Evolutionary conservation across 306 rosid species (phyloP).

Genomic region (Vachellia collinsii): DNA sequence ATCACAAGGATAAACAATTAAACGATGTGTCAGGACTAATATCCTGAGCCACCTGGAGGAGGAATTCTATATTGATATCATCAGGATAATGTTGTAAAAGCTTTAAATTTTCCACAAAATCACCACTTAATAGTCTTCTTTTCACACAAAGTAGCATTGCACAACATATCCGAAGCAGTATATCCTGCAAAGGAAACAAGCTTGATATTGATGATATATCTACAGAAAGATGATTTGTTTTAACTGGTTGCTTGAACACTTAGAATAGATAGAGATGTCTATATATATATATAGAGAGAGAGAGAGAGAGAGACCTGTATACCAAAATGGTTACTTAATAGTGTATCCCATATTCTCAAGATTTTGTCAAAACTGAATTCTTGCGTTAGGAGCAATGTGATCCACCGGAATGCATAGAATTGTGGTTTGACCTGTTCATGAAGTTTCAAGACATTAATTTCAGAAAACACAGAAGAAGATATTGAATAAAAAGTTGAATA

Average conservation of each 20-base stretch:
- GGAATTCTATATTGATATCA: conserved; percentile 64
- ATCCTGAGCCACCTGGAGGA: conserved; percentile 74
- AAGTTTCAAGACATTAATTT: conserved; percentile 22
- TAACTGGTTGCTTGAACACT: conserved; percentile 9
- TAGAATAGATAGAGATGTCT: background rate
- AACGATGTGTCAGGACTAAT: conserved; percentile 63
- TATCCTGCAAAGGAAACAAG: conserved; percentile 57
- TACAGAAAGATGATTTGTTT: background rate
- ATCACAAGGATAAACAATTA: conserved; percentile 50
- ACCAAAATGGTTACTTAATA: conserved; percentile 72
- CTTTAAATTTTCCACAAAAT: conserved; percentile 70
- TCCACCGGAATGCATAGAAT: conserved; percentile 86
- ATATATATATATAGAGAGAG: background rate
- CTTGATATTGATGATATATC: conserved; percentile 14
- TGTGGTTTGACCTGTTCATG: conserved; percentile 68
- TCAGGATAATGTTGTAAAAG: conserved; percentile 79
- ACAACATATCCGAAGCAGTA: conserved; percentile 80
- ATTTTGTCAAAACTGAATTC: conserved; percentile 70
- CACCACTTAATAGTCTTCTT: conserved; percentile 65
- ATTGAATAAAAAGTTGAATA: conserved; percentile 13
- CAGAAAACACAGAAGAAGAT: conserved; percentile 24
- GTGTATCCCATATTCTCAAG: conserved; percentile 86
- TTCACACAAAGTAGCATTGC: conserved; percentile 81
- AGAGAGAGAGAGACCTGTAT: conserved; percentile 61
- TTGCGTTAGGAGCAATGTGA: conserved; percentile 79